A percentile compares a stretch with the other conserved stretches of the same genome.
Conservation (phyloP, 306 rosid species). For the Gastrolobium villosum region DNA sequence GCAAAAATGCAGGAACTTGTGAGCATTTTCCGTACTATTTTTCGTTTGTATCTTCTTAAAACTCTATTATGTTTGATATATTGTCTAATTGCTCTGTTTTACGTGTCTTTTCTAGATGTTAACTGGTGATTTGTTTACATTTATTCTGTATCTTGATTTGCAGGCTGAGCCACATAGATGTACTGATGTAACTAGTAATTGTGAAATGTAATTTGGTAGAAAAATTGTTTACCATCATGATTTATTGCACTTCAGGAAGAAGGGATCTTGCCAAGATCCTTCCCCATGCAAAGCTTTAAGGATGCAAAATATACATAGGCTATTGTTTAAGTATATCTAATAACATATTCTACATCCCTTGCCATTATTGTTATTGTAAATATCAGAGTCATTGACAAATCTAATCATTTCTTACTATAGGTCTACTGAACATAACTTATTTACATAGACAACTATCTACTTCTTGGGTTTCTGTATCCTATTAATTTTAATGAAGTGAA, state of each 20-base stretch:
- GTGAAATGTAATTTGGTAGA: slow-evolving; percentile 37
- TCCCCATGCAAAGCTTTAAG: slow-evolving; percentile 21
- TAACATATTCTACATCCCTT: slow-evolving; percentile 22
- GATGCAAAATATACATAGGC: slow-evolving; percentile 31
- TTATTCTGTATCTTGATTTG: slow-evolving; percentile 28
- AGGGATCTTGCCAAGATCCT: slow-evolving; percentile 24
- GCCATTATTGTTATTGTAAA: slow-evolving; percentile 14
- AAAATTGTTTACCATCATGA: slow-evolving; percentile 28
- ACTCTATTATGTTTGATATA: slow-evolving; percentile 34
- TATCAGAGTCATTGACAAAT: slow-evolving; percentile 22
- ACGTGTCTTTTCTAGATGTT: slow-evolving; percentile 37
- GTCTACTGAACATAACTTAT: slow-evolving; percentile 3
- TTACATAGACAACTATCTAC: slow-evolving; percentile 15
- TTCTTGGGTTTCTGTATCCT: slow-evolving; percentile 23
- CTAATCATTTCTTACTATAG: slow-evolving; percentile 25
- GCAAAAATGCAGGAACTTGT: slow-evolving; percentile 98
- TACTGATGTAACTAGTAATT: slow-evolving; percentile 39
- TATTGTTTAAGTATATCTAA: slow-evolving; percentile 10
- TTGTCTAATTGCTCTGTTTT: slow-evolving; percentile 29
- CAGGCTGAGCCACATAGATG: slow-evolving; percentile 36
- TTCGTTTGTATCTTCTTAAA: slow-evolving; percentile 43
- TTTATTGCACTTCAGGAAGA: slow-evolving; percentile 31
- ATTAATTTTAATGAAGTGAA: slow-evolving; percentile 20
- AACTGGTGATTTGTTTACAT: slow-evolving; percentile 12
- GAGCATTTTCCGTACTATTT: slow-evolving; percentile 55